Conservation (phyloP, 164 flowering plant species). For the Annona cherimola region DNA sequence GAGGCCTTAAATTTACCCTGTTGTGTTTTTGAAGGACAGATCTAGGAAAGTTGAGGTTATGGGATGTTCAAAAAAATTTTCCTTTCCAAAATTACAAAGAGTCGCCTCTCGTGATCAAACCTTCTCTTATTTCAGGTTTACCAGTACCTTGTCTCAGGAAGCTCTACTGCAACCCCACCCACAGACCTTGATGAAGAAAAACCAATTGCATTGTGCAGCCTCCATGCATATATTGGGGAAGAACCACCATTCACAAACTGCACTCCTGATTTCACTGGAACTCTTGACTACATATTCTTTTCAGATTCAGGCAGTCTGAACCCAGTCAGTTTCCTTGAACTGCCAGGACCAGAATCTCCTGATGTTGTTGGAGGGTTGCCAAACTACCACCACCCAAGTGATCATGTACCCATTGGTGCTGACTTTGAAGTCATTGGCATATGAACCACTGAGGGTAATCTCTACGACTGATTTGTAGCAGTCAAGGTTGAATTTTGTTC, state of each 20-base stretch:
- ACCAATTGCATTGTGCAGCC: slow-evolving; percentile 28
- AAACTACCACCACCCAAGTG: slow-evolving; percentile 83
- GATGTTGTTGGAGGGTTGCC: slow-evolving; percentile 81
- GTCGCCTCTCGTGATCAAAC: too few species aligned
- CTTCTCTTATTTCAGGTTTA: slow-evolving; percentile 3
- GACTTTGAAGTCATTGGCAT: slow-evolving; percentile 51
- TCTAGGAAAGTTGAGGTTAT: too few species aligned
- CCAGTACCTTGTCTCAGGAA: slow-evolving; percentile 7
- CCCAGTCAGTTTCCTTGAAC: slow-evolving; percentile 70
- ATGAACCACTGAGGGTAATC: not conserved
- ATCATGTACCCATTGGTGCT: slow-evolving; percentile 90
- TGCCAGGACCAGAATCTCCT: slow-evolving; percentile 60
- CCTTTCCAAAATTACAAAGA: too few species aligned
- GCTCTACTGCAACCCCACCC: not conserved
- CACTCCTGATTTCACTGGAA: slow-evolving; percentile 89
- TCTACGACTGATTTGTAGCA: not conserved
- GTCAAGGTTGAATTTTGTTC: not conserved
- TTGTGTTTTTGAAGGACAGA: too few species aligned
- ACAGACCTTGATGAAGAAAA: not conserved
- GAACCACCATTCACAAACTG: slow-evolving; percentile 90
- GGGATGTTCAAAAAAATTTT: too few species aligned
- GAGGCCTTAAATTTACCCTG: too few species aligned
- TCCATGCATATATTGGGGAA: slow-evolving; percentile 57
- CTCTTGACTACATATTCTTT: slow-evolving; percentile 82
- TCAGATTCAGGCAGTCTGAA: slow-evolving; percentile 51